Percentiles rank a stretch among this genome's conserved stretches.
Conservation (phyloP, 2,329 filamentous ascomycete species). For the Podosphaera xanthii region DNA sequence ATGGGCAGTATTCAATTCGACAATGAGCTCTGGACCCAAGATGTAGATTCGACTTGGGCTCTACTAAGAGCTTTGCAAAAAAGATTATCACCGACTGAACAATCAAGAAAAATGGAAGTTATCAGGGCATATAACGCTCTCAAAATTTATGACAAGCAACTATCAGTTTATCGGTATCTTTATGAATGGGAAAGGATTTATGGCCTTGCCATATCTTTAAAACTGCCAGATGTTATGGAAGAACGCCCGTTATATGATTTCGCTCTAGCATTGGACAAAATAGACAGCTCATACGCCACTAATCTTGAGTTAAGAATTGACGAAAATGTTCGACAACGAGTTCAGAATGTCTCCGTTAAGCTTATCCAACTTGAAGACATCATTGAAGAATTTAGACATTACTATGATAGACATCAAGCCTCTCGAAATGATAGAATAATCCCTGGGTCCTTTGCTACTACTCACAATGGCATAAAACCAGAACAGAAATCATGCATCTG, state of each 20-base stretch:
- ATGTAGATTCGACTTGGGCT: not conserved
- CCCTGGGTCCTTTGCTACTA: not conserved
- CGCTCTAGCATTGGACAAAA: not conserved
- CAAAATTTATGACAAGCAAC: too few relatives aligned
- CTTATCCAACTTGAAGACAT: not conserved
- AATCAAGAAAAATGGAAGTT: not conserved
- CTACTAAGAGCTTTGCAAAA: not conserved
- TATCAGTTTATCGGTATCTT: too few relatives aligned
- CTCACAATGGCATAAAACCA: not conserved
- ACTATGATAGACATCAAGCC: not conserved
- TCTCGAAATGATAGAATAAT: not conserved
- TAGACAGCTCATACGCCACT: not conserved
- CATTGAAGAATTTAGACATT: not conserved
- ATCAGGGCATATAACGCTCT: not conserved
- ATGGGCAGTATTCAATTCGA: too few relatives aligned
- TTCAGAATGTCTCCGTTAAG: not conserved
- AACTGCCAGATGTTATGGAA: not conserved
- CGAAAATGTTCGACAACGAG: not conserved
- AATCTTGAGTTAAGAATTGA: not conserved
- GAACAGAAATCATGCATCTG: too few relatives aligned
- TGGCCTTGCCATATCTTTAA: not conserved
- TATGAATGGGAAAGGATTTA: too few relatives aligned
- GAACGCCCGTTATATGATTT: not conserved
- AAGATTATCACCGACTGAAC: not conserved
- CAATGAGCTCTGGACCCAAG: not conserved